Conservation (phyloP, 257 asterid genomes). For the Solanum tarapatanum region DNA sequence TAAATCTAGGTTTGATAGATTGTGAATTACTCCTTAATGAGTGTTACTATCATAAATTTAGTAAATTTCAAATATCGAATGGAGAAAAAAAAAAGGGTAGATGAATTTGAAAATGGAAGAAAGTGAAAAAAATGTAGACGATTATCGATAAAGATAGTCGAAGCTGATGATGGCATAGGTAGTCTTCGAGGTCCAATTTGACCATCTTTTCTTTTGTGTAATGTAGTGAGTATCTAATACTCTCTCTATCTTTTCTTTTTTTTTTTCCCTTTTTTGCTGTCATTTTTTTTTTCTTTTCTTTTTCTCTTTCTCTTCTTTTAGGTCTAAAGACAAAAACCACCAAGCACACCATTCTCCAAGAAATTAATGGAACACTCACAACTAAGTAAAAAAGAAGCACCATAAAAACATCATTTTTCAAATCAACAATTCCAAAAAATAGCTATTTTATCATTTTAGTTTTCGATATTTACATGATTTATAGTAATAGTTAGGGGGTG, state of each 20-base stretch:
- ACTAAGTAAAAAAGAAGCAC: neutral
- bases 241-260: conserved; percentile 35
- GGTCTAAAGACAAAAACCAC: conserved; percentile 26
- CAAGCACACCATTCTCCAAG: conserved; percentile 31
- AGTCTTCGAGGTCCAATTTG: conserved; percentile 95
- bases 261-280: conserved; percentile 75
- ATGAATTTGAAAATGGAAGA: conserved; percentile 4
- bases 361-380: neutral
- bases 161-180: conserved; percentile 53
- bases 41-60: neutral
- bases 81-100: neutral
- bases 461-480: neutral
- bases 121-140: conserved; percentile 33
- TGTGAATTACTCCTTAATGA: neutral
- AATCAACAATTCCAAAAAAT: neutral
- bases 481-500: neutral
- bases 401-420: neutral
- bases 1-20: neutral
- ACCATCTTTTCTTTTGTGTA: conserved; percentile 56
- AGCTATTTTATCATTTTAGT: neutral
- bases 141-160: conserved; percentile 84
- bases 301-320: conserved; percentile 7
- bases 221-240: conserved; percentile 1
- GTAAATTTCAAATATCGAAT: neutral
- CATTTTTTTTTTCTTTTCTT: conserved; percentile 31